Conservation (phyloP, 2,329 filamentous ascomycete species). For the Botrytis tulipae region DNA sequence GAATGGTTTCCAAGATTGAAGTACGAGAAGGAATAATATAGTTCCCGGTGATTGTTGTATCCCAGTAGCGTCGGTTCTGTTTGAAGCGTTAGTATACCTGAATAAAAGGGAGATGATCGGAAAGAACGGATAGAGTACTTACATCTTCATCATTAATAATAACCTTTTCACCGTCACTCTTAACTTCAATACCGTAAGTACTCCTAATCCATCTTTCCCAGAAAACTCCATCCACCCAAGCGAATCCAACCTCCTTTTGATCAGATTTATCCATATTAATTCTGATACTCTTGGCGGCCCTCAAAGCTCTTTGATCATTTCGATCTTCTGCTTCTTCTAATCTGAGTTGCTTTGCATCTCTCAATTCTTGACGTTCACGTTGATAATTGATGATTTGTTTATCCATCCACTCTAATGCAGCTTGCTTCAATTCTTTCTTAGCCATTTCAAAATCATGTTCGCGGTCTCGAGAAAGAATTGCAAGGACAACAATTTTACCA, state of each 20-base stretch:
- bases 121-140: conserved; percentile 45
- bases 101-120: not conserved
- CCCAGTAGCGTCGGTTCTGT: conserved; percentile 93
- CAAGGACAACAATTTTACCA: conserved; percentile 90
- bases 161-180: conserved; percentile 80
- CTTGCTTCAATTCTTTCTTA: conserved; percentile 89
- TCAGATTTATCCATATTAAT: conserved; percentile 88
- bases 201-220: conserved; percentile 96
- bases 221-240: conserved; percentile 95
- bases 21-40: conserved; percentile 79
- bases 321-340: conserved; percentile 96
- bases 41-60: conserved; percentile 83
- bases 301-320: conserved; percentile 81
- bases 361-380: conserved; percentile 86
- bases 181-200: conserved; percentile 89
- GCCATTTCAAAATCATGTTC: conserved; percentile 74
- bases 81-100: conserved; percentile 22
- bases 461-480: conserved; percentile 77
- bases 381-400: conserved; percentile 91
- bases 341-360: conserved; percentile 89
- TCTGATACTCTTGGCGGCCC: conserved; percentile 83
- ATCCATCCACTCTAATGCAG: conserved; percentile 96
- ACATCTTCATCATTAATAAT: conserved; percentile 98
- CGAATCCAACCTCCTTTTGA: conserved; percentile 87
- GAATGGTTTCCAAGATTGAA: conserved; percentile 43